These are phyloP conservation scores for Chlamydomonas schloesseri DNA, from an alignment of 139 green algal genomes.

Conservation along the genomic window DNA sequence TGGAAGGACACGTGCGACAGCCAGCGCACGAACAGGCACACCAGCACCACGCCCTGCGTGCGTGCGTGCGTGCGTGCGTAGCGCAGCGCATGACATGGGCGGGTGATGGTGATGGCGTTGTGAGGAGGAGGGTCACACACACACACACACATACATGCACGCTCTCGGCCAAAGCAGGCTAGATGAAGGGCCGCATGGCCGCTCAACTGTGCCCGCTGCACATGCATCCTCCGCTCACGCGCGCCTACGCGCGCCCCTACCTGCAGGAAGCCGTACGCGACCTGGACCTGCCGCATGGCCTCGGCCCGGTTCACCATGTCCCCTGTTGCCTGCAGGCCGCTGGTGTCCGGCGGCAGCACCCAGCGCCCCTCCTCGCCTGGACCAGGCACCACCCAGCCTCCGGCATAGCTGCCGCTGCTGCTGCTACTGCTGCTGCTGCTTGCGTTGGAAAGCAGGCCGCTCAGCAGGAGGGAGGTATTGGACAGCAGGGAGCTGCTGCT, in stretches of 20 bases:
- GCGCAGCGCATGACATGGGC: too few relatives aligned
- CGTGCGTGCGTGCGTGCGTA: too few relatives aligned
- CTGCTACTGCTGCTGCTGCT: neutral
- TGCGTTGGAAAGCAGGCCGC: neutral
- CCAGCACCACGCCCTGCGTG: slow-evolving; percentile 40
- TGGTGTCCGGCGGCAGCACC: slow-evolving; percentile 30
- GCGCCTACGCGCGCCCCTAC: neutral
- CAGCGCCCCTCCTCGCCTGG: slow-evolving; percentile 30
- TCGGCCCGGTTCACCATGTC: neutral
- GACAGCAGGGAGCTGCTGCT: neutral
- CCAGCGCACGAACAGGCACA: slow-evolving; percentile 30
- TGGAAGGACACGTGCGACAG: slow-evolving; percentile 50
- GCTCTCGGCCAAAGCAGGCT: too few relatives aligned
- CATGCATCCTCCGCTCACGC: too few relatives aligned
- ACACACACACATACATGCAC: neutral
- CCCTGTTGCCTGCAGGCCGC: neutral
- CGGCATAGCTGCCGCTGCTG: neutral
- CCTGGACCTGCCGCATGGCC: neutral
- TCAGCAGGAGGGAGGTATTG: neutral
- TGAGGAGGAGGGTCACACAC: neutral
- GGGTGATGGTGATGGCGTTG: neutral
- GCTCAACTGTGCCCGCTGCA: too few relatives aligned
- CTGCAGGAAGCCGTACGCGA: neutral
- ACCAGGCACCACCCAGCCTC: neutral
- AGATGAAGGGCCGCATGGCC: too few relatives aligned